phyloP scores from a whole-genome alignment of 805 yeast genomes.

The Teunomyces atbi region DNA sequence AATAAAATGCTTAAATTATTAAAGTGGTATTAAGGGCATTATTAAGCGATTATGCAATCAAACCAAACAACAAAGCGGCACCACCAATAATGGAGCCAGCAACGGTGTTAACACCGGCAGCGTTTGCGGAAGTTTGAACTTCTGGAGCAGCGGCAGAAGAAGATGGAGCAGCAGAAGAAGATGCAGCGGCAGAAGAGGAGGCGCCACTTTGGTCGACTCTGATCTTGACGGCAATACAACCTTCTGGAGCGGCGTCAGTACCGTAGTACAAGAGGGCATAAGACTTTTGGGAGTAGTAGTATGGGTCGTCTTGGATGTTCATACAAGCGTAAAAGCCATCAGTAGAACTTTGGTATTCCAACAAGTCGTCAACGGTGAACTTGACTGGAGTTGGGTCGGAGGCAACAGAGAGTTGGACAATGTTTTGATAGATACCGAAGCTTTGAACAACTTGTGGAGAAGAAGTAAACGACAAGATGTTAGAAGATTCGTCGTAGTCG shows the following conservation, averaged over 20 bases:
- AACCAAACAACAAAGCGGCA: neutral
- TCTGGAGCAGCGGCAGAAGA: slow-evolving; percentile 8
- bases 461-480: neutral
- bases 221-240: slow-evolving; percentile 16
- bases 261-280: slow-evolving; percentile 20
- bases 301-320: slow-evolving; percentile 43
- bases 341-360: slow-evolving; percentile 28
- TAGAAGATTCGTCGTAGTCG: slow-evolving; percentile 16
- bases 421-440: slow-evolving; percentile 3
- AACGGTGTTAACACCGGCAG: slow-evolving; percentile 8
- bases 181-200: neutral
- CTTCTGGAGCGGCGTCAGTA: slow-evolving; percentile 27
- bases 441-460: neutral
- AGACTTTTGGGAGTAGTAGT: slow-evolving; percentile 28
- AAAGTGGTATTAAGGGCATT: neutral
- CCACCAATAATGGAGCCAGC: slow-evolving; percentile 5
- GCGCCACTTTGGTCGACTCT: slow-evolving; percentile 2
- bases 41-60: neutral
- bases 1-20: neutral
- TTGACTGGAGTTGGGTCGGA: slow-evolving; percentile 8
- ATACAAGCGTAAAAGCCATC: slow-evolving; percentile 38
- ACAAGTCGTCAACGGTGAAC: slow-evolving; percentile 17
- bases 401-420: slow-evolving; percentile 13
- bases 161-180: slow-evolving; percentile 3
- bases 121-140: slow-evolving; percentile 8